Conservation (phyloP, 805 yeast genomes). For the Schizosaccharomyces pombe region DNA sequence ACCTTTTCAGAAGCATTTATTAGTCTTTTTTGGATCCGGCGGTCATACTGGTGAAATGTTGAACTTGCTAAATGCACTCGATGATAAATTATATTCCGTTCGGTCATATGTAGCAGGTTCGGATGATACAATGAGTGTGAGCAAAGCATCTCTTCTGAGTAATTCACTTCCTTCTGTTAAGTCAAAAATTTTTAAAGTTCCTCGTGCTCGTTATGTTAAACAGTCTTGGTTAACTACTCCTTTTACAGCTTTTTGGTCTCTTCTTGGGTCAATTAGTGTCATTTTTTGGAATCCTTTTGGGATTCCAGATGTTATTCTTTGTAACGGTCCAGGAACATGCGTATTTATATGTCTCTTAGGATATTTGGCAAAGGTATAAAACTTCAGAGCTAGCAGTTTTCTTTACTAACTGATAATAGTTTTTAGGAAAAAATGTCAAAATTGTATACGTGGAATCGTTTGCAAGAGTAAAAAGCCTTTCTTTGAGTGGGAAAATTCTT, state of each 20-base stretch:
- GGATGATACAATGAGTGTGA: not conserved
- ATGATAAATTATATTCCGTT: not conserved
- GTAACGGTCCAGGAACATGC: conserved; percentile 69
- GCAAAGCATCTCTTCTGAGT: not conserved
- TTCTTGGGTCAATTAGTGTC: conserved; percentile 14
- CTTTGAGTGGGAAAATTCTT: conserved; percentile 51
- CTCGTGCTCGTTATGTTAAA: conserved; percentile 40
- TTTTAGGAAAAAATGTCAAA: conserved; percentile 18
- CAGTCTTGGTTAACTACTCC: conserved; percentile 28
- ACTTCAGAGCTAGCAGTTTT: not conserved
- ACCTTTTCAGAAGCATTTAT: not conserved
- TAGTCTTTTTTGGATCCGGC: not conserved
- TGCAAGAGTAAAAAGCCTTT: conserved; percentile 54
- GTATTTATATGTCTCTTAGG: conserved; percentile 42
- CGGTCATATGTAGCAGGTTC: conserved; percentile 1
- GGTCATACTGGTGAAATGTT: conserved; percentile 4
- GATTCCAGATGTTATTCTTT: conserved; percentile 24
- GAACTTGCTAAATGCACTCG: not conserved
- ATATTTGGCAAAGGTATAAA: conserved; percentile 23
- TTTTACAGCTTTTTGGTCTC: conserved; percentile 22
- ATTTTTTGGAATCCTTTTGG: conserved; percentile 9
- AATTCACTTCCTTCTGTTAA: not conserved
- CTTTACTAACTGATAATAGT: not conserved
- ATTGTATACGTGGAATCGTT: conserved; percentile 68
- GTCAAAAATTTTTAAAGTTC: conserved; percentile 13